phyloP scores from a whole-genome alignment of 139 green algal genomes.

The Coelastrella sp. region DNA sequence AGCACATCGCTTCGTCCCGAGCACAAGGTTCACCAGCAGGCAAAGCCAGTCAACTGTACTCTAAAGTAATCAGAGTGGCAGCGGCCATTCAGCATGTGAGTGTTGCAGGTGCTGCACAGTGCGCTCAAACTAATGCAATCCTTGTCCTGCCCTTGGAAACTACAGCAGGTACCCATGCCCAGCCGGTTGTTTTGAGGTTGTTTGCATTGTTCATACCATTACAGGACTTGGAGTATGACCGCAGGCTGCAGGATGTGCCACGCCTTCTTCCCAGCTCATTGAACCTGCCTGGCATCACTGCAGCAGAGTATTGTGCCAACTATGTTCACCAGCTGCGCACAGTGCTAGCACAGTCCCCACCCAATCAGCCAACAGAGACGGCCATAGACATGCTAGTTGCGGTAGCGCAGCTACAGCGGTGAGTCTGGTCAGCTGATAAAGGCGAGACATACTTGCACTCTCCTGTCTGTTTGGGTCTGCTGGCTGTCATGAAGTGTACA shows the following conservation, averaged over 20 bases:
- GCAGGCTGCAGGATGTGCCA: constrained; percentile 54
- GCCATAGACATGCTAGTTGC: constrained; percentile 64
- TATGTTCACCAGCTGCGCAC: constrained; percentile 56
- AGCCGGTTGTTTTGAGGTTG: neutral
- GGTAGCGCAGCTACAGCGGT: constrained; percentile 60
- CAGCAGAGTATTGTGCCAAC: constrained; percentile 61
- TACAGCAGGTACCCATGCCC: neutral
- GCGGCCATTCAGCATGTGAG: constrained; percentile 48
- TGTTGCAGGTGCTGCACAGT: neutral
- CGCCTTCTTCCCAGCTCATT: constrained; percentile 52
- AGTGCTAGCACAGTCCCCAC: constrained; percentile 51
- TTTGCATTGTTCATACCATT: neutral
- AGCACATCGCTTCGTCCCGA: constrained; percentile 1
- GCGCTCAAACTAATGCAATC: neutral
- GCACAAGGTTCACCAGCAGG: constrained; percentile 6
- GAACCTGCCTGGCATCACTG: constrained; percentile 59
- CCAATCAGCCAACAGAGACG: constrained; percentile 44
- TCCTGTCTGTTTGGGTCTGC: neutral
- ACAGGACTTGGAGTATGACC: constrained; percentile 60
- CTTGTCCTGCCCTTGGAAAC: neutral
- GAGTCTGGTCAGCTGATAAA: neutral
- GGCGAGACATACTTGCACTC: neutral
- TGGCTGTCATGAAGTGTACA: neutral
- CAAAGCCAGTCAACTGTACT: constrained; percentile 22
- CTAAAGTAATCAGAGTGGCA: constrained; percentile 17